phyloP scores from a whole-genome alignment of 2,329 filamentous ascomycete genomes.

The Paecilomyces dactylethromorphus region DNA sequence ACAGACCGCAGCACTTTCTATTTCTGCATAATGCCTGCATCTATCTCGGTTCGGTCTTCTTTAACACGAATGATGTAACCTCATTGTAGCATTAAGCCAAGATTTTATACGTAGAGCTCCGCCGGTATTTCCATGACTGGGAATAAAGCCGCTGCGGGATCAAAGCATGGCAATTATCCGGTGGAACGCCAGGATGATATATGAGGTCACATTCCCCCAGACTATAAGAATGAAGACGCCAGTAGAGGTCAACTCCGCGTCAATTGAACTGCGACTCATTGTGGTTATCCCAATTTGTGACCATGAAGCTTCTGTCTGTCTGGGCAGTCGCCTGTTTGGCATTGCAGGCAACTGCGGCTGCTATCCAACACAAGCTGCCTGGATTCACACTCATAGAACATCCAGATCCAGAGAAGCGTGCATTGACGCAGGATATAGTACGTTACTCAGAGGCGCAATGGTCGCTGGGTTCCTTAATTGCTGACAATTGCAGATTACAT shows the following conservation, averaged over 20 bases:
- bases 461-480: not conserved
- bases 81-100: not conserved
- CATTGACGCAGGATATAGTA: slow-evolving; percentile 51
- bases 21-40: not conserved
- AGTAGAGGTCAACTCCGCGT: not conserved
- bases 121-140: not conserved
- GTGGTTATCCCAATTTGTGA: not conserved
- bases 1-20: not conserved
- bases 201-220: not conserved
- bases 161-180: not conserved
- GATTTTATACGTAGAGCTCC: not conserved
- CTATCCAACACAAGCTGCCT: slow-evolving; percentile 45
- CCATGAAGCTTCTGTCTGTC: slow-evolving; percentile 33
- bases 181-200: not conserved
- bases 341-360: slow-evolving; percentile 39
- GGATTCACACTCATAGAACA: slow-evolving; percentile 40
- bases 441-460: slow-evolving; percentile 12
- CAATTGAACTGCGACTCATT: not conserved
- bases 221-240: not conserved
- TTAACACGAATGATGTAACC: not conserved
- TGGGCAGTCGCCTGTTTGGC: slow-evolving; percentile 33
- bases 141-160: not conserved
- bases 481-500: slow-evolving; percentile 47
- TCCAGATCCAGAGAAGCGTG: slow-evolving; percentile 36
- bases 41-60: not conserved